Evolutionary conservation across 2,329 filamentous ascomycete species (phyloP), one percentile per base, ranked within the genome.

Genomic region (Colletotrichum nymphaeae): DNA sequence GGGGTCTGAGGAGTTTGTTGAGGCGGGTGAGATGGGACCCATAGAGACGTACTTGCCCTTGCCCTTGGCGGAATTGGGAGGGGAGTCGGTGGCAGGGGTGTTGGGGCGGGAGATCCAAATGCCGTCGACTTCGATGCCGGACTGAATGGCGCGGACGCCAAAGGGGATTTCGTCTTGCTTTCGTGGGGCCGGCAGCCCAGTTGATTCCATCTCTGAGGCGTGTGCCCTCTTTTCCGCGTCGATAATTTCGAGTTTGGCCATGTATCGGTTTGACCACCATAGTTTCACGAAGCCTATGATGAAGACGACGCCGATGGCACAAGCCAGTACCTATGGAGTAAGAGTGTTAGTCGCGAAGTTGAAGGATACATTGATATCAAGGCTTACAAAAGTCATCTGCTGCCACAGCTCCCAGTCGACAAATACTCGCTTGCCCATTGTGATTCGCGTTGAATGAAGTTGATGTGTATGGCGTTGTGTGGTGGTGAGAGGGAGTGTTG

Each of bases 321-420:
- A 89, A 49, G 87, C 94, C 62, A 97, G 88, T 35, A 95, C 89
- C 94, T 97, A 76, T 12, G 28, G 68, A 9, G 28, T 24, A 19
- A 2, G 5, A 19, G 1, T 26, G 42, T 19, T 19, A n/a, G 14
- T 9, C 35, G 35, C 14, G 24, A n/a, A n/a, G 2, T 11, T 49
- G 35, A n/a, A n/a, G 3, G 11, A 35, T 28, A 19, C 63, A 80
- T 63, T 14, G 6, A 3, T 35, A 11, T 35, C 37, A 35, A 19
- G 35, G 88, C 93, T 87, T 86, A 97, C 95, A 85, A 97, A 94
- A 66, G 92, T 94, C 91, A 98, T 92, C 85, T 97, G 92, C 87
- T 97, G 91, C 95, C 95, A 98, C 78, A 97, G 85, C 77, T 89
- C 86, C 95, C 95, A 97, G 63, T 84, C 87, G 55, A 86, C 78